A percentile compares a stretch with the other conserved stretches of the same genome.
Evolutionary conservation across 2,329 filamentous ascomycete genomes (phyloP).

Genomic region (Teratosphaeria gauchensis): DNA sequence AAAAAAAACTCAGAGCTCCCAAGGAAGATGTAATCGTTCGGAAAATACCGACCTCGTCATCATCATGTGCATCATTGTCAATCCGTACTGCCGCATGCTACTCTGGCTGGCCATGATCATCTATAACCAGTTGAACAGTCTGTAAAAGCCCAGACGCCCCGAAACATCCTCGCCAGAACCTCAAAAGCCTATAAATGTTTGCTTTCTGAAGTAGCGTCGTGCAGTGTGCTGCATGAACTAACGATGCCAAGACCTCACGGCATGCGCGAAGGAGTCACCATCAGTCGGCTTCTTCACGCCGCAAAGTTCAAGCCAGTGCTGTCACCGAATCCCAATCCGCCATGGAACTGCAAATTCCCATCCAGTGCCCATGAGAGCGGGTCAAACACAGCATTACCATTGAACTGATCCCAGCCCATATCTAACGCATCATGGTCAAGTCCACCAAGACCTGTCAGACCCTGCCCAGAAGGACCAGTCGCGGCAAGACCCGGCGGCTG

Average conservation of each 20-base stretch:
- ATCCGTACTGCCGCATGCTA: not conserved
- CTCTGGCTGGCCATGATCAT: not conserved
- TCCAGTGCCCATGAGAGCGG: conserved; percentile 91
- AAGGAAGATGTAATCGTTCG: too few species aligned
- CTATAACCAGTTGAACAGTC: not conserved
- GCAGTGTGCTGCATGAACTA: not conserved
- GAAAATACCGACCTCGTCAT: not conserved
- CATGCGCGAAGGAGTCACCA: not conserved
- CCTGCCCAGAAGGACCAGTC: conserved; percentile 4
- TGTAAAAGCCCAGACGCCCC: not conserved
- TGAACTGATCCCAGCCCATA: conserved; percentile 18
- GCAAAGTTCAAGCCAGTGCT: conserved; percentile 1
- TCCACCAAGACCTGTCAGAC: conserved; percentile 5
- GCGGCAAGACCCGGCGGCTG: conserved; percentile 7
- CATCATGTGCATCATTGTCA: not conserved
- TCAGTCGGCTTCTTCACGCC: not conserved
- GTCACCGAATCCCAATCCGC: conserved; percentile 4
- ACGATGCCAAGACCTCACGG: not conserved
- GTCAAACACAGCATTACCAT: conserved; percentile 24
- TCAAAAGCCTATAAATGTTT: not conserved
- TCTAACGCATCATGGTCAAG: conserved; percentile 34
- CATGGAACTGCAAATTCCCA: conserved; percentile 48
- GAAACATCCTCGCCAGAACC: not conserved
- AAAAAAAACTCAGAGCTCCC: too few species aligned
- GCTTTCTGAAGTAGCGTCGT: not conserved